A percentile compares a stretch with the other conserved stretches of the same genome.
These are phyloP conservation scores for Eurotiales sp. DNA, from an alignment of 2,329 filamentous ascomycete species.

Conservation along the genomic window DNA sequence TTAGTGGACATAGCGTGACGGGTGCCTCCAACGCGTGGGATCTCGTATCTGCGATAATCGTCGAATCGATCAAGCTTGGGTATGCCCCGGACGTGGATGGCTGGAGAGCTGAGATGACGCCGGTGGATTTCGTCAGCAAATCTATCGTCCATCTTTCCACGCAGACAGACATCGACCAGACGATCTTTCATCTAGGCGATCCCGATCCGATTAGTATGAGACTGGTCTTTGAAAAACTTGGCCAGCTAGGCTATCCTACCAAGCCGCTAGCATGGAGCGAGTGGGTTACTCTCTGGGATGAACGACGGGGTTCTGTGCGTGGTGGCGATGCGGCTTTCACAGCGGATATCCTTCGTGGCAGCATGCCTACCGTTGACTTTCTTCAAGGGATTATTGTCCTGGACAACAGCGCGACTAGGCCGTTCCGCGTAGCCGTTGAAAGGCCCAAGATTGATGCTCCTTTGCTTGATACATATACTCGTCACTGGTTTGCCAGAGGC, in stretches of 20 bases:
- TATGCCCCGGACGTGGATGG: slow-evolving; percentile 66
- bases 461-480: slow-evolving; percentile 72
- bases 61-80: slow-evolving; percentile 72
- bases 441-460: slow-evolving; percentile 66
- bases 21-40: slow-evolving; percentile 77
- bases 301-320: slow-evolving; percentile 62
- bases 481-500: slow-evolving; percentile 75
- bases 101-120: slow-evolving; percentile 81
- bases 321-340: slow-evolving; percentile 70
- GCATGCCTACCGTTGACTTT: slow-evolving; percentile 73
- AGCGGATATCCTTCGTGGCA: slow-evolving; percentile 72
- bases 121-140: slow-evolving; percentile 74
- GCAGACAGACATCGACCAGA: slow-evolving; percentile 59
- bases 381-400: slow-evolving; percentile 68
- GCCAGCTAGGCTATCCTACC: slow-evolving; percentile 67
- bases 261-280: slow-evolving; percentile 64
- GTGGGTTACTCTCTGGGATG: slow-evolving; percentile 70
- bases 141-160: slow-evolving; percentile 68
- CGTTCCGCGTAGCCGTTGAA: slow-evolving; percentile 55
- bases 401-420: slow-evolving; percentile 64
- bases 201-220: slow-evolving; percentile 65
- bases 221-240: slow-evolving; percentile 61
- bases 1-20: slow-evolving; percentile 70
- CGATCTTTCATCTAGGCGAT: slow-evolving; percentile 71
- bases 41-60: slow-evolving; percentile 69